phyloP scores from a whole-genome alignment of 192 early-diverging fungal species.

The Haplosporangium gracile region DNA sequence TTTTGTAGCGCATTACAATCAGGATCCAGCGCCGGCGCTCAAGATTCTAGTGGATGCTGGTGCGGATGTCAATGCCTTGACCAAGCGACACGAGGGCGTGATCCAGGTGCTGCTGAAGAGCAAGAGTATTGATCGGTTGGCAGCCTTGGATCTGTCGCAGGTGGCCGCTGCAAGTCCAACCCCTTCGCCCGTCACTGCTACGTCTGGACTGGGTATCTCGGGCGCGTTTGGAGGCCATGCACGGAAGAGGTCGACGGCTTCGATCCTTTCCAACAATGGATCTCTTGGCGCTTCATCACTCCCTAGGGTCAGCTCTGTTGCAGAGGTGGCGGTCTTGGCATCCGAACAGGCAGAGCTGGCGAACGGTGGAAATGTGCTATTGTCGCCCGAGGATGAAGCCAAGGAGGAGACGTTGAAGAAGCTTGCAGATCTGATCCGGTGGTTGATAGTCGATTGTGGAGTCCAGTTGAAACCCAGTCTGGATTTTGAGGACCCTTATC shows the following conservation, averaged over 20 bases:
- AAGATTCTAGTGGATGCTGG: constrained; percentile 57
- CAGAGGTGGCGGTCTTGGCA: constrained; percentile 5
- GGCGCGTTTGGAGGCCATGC: constrained; percentile 33
- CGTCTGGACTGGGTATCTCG: constrained; percentile 25
- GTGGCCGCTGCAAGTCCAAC: neutral
- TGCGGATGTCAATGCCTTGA: constrained; percentile 51
- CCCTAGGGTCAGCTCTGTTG: constrained; percentile 32
- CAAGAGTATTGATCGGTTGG: constrained; percentile 54
- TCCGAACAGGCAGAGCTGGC: constrained; percentile 8
- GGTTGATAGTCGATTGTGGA: constrained; percentile 47
- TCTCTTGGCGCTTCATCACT: constrained; percentile 19
- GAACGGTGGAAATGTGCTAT: constrained; percentile 10
- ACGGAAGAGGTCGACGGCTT: constrained; percentile 29
- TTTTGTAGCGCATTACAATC: constrained; percentile 55
- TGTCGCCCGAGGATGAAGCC: constrained; percentile 50
- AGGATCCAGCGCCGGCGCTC: constrained; percentile 52
- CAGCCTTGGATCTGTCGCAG: constrained; percentile 23
- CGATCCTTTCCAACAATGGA: constrained; percentile 23
- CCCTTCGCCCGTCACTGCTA: constrained; percentile 5
- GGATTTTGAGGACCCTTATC: constrained; percentile 39
- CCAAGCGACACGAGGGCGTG: constrained; percentile 42
- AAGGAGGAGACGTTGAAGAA: constrained; percentile 49
- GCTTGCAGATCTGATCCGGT: constrained; percentile 47
- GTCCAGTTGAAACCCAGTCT: constrained; percentile 31
- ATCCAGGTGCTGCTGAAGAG: constrained; percentile 51